Base-by-base conservation (phyloP, 169 alveolate genomes). In the Plasmodium billcollinsi region DNA sequence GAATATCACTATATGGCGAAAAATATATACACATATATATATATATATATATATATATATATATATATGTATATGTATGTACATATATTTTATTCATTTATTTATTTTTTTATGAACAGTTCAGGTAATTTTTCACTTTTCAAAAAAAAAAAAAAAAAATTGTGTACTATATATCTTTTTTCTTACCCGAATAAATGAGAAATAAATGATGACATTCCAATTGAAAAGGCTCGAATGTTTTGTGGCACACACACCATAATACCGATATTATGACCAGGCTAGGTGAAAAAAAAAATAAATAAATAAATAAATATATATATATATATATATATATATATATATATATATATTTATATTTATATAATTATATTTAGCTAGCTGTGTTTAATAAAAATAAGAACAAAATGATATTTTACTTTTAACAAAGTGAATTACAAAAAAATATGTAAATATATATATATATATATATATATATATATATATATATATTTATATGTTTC, bases 241-340 rank as follows among this genome's bases (percentile, higher is more conserved):
- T 66, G 70, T 1, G 89, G 89, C 12, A 65, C 75, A 58, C 78
- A 50, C 8, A 43, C 89, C 89, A 78, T 78, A 45, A 78, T 15
- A 26, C 69, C 78, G 2, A 78, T 66, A 49, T 78, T 65, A 14
- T 78, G 72, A 47, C 89, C 89, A 47, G 89, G 89, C 89, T 78
- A 45, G 24, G 26, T 0, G 26, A 12, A 43, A 39, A 12, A 0
- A 63, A 12, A 47, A 39, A 45, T 50, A 65, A 50, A 62, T 50
- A 26, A 72, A 7, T 7, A 49, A 49, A 11, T 33, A 39, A 45
- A 69, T 1, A 65, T 0, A 21, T 21, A 33, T 0, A 24, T 65
- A 24, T 15, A 12, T 39, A 67, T 15, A n/a, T 9, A n/a, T 45
- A 2, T 45, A 12, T 26, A n/a, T 5, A 14, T n/a, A 54, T 9